Evolutionary conservation across 257 asterid species (phyloP).

Genomic region (Solanum infundibuliforme): DNA sequence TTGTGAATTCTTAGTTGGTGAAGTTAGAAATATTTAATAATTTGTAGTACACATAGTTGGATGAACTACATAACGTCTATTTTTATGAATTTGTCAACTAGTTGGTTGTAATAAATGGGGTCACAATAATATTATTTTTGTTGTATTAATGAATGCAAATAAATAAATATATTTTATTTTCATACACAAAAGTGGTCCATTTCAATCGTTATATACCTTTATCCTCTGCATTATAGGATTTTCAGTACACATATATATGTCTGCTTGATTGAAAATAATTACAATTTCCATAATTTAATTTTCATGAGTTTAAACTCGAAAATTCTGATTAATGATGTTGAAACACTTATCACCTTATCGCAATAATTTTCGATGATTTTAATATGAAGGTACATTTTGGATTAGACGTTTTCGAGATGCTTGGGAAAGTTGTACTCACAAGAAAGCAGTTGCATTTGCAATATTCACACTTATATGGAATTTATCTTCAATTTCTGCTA

Average conservation of each 20-base stretch:
- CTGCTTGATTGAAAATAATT: background rate
- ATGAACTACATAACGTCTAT: background rate
- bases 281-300: too few relatives aligned
- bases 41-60: background rate
- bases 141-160: background rate
- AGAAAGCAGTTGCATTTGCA: conserved; percentile 76
- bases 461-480: conserved; percentile 77
- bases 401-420: conserved; percentile 52
- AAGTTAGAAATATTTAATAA: background rate
- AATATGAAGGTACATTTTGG: conserved; percentile 68
- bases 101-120: background rate
- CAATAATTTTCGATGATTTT: background rate
- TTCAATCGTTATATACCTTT: background rate
- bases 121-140: background rate
- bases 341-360: background rate
- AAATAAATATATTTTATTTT: background rate
- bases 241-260: too few relatives aligned
- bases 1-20: background rate
- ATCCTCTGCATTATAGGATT: background rate
- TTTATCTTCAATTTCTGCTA: conserved; percentile 48
- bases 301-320: fast-evolving
- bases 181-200: background rate
- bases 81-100: background rate
- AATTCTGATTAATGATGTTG: background rate
- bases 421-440: conserved; percentile 77